Base-by-base conservation (phyloP, 2,329 filamentous ascomycete genomes). In the Colletotrichum liaoningense region DNA sequence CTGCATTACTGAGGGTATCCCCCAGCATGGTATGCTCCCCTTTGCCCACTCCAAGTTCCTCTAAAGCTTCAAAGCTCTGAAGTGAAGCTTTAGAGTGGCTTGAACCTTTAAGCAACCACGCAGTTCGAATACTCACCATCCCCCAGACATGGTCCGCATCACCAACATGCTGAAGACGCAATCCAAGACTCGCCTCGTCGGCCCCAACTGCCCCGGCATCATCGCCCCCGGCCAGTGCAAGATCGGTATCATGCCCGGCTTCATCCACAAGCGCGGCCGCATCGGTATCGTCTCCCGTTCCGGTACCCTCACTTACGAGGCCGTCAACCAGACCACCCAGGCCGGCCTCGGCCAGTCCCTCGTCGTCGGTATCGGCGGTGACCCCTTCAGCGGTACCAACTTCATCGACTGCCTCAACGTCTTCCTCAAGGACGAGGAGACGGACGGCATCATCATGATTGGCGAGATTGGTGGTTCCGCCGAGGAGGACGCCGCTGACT, bases 361-460 rank as follows among this genome's bases (percentile, higher is more conserved):
- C 80, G 97, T 99, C 81, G 94, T 99, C 80, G 97, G 97, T 82
- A 98, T 99, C 80, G 97, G 97, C 77, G 97, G 97, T 87, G 97
- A 99, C 87, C 97, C 97, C 80, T 99, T 99, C 90, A 96, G 93
- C 81, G 97, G 97, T 80, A 98, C 97, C 86, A 98, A 98, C 91
- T 99, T 98, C 89, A 98, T 99, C 86, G 97, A 99, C 91, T 98
- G 96, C 90, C 90, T 99, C 79, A 94, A 94, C 83, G 95, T 98
- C 83, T 99, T 99, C 92, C 91, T 98, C 80, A 89, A 97, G 85
- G 97, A 99, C 84, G 90, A 93, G 84, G 95, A 98, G 88, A 99
- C 97, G 52, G 97, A 99, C 83, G 97, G 97, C 83, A 98, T 99
- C 87, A 98, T 99, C 88, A 98, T 99, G 97, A 98, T 99, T 84